Evolutionary conservation across 495 filamentous ascomycete species (phyloP).

Genomic region (Saxispiralis lemnorum): DNA sequence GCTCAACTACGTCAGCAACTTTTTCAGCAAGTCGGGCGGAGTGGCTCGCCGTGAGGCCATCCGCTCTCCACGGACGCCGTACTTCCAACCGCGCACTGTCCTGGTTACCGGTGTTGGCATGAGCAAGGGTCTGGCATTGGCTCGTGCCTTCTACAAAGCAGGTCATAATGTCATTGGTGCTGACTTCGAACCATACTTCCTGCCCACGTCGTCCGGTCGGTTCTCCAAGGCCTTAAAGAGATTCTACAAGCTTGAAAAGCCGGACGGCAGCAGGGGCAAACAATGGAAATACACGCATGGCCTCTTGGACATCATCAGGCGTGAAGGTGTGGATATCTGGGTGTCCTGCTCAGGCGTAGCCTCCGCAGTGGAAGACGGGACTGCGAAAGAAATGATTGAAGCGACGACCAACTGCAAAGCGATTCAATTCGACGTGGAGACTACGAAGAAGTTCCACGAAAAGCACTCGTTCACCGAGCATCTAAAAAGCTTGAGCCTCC

Average conservation of each 20-base stretch:
- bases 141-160: slow-evolving; percentile 45
- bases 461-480: slow-evolving; percentile 42
- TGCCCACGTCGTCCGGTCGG: slow-evolving; percentile 25
- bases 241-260: slow-evolving; percentile 36
- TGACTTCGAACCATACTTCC: slow-evolving; percentile 37
- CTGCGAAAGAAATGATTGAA: slow-evolving; percentile 45
- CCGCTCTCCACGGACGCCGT: slow-evolving; percentile 21
- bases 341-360: slow-evolving; percentile 49
- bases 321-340: slow-evolving; percentile 54
- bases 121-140: slow-evolving; percentile 45
- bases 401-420: slow-evolving; percentile 38
- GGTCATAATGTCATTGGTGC: slow-evolving; percentile 59
- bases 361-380: slow-evolving; percentile 42
- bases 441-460: slow-evolving; percentile 36
- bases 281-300: slow-evolving; percentile 29
- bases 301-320: slow-evolving; percentile 38
- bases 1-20: slow-evolving; percentile 22
- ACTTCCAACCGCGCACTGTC: slow-evolving; percentile 39
- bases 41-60: background rate
- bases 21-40: slow-evolving; percentile 7
- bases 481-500: slow-evolving; percentile 33
- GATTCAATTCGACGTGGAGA: slow-evolving; percentile 36
- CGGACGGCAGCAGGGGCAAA: slow-evolving; percentile 12
- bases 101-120: slow-evolving; percentile 59
- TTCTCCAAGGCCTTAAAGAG: slow-evolving; percentile 30